Conservation (phyloP, 2,329 filamentous ascomycete species). For the Stachybotrys chartarum region DNA sequence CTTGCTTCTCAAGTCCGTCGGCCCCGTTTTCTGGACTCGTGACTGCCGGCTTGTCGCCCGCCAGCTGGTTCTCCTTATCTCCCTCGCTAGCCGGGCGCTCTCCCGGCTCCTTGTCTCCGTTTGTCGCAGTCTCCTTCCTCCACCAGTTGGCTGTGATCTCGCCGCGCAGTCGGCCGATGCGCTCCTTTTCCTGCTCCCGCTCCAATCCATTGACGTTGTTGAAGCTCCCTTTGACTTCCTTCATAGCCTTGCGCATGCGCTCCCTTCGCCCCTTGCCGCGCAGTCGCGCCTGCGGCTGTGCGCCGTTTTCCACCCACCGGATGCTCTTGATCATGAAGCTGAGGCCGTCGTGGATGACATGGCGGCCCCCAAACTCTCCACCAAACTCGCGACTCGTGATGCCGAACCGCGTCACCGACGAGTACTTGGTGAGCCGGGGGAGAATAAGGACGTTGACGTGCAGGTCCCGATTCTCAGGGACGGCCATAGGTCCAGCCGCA, state of each 20-base stretch:
- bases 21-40: background rate
- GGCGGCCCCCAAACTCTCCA: conserved; percentile 35
- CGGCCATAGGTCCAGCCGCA: conserved; percentile 51
- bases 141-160: conserved; percentile 27
- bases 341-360: conserved; percentile 67
- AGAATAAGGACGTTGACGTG: conserved; percentile 84
- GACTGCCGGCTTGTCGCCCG: conserved; percentile 7
- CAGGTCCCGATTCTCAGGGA: conserved; percentile 66
- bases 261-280: conserved; percentile 49
- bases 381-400: conserved; percentile 77
- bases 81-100: conserved; percentile 24
- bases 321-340: conserved; percentile 80
- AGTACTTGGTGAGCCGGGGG: conserved; percentile 71
- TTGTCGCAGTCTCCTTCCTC: conserved; percentile 15
- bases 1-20: conserved; percentile 10
- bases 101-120: conserved; percentile 18
- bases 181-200: conserved; percentile 15
- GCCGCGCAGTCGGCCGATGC: conserved; percentile 13
- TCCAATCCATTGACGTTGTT: conserved; percentile 21
- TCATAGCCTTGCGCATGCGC: conserved; percentile 49
- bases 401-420: conserved; percentile 68
- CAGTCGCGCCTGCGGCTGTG: conserved; percentile 47
- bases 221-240: conserved; percentile 36
- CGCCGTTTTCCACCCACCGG: conserved; percentile 78
- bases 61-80: conserved; percentile 40